phyloP scores from a whole-genome alignment of 805 yeast species.

The Wickerhamomyces ciferrii region DNA sequence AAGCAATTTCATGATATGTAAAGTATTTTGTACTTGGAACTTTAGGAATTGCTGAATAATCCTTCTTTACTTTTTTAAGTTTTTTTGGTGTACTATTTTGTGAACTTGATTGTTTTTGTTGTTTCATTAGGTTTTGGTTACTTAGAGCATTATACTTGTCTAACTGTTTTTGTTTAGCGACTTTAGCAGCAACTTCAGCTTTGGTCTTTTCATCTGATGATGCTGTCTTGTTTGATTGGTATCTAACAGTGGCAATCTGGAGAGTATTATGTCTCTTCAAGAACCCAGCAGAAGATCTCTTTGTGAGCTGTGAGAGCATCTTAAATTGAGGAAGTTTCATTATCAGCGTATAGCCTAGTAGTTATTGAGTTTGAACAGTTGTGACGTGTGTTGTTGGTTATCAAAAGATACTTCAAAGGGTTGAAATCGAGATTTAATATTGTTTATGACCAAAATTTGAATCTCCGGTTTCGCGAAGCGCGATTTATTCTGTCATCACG shows the following conservation, averaged over 20 bases:
- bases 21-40: constrained; percentile 15
- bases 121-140: constrained; percentile 14
- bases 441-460: background rate
- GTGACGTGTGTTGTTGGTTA: too few relatives aligned
- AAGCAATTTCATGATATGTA: constrained; percentile 10
- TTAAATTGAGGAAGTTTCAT: background rate
- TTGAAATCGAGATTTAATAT: background rate
- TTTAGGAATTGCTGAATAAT: constrained; percentile 11
- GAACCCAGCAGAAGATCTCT: background rate
- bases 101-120: background rate
- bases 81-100: background rate
- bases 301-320: background rate
- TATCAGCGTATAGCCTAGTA: too few relatives aligned
- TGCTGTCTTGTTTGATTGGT: constrained; percentile 5
- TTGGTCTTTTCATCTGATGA: background rate
- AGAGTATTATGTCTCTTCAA: background rate
- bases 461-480: background rate
- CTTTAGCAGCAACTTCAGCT: constrained; percentile 14
- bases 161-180: constrained; percentile 5
- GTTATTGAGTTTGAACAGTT: background rate
- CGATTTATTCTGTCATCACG: background rate
- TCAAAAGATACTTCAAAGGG: background rate
- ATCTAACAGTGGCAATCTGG: constrained; percentile 1
- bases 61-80: constrained; percentile 1
- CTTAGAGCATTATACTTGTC: constrained; percentile 19